phyloP scores from a whole-genome alignment of 345 rosid species.

The Mallotus nudiflorus region DNA sequence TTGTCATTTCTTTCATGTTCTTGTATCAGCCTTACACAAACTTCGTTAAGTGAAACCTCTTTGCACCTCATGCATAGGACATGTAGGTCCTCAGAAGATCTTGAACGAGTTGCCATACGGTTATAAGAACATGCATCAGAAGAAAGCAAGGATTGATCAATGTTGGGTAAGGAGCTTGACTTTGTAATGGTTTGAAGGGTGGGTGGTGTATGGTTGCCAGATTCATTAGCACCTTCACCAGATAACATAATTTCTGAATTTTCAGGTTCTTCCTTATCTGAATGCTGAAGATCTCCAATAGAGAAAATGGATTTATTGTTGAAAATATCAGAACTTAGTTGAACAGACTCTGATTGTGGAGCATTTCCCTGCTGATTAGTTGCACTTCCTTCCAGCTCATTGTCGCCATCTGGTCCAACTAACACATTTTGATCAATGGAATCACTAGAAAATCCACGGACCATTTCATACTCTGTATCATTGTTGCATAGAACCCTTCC shows the following conservation, averaged over 20 bases:
- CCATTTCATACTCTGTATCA: constrained; percentile 49
- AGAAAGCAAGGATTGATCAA: constrained; percentile 29
- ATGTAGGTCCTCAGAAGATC: constrained; percentile 63
- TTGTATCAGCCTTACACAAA: constrained; percentile 26
- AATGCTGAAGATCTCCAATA: constrained; percentile 52
- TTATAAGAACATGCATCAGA: constrained; percentile 37
- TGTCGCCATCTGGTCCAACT: constrained; percentile 29
- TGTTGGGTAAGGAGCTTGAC: constrained; percentile 59
- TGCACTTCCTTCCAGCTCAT: constrained; percentile 31
- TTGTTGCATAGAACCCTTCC: constrained; percentile 36
- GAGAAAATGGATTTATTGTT: constrained; percentile 55
- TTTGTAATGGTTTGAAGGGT: constrained; percentile 41
- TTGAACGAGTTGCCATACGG: constrained; percentile 39
- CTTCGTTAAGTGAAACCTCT: constrained; percentile 41
- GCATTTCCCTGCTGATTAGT: constrained; percentile 32
- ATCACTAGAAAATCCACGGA: constrained; percentile 49
- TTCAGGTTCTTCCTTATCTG: constrained; percentile 50
- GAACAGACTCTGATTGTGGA: constrained; percentile 42
- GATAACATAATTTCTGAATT: constrained; percentile 39
- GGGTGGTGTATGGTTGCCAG: constrained; percentile 40
- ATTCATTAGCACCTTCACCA: constrained; percentile 44
- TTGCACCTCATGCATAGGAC: constrained; percentile 35
- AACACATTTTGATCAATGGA: constrained; percentile 45
- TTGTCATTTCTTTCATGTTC: constrained; percentile 38
- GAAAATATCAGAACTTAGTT: constrained; percentile 43